phyloP scores from a whole-genome alignment of 78 protist species.

The Neovahlkampfia damariscottae region DNA sequence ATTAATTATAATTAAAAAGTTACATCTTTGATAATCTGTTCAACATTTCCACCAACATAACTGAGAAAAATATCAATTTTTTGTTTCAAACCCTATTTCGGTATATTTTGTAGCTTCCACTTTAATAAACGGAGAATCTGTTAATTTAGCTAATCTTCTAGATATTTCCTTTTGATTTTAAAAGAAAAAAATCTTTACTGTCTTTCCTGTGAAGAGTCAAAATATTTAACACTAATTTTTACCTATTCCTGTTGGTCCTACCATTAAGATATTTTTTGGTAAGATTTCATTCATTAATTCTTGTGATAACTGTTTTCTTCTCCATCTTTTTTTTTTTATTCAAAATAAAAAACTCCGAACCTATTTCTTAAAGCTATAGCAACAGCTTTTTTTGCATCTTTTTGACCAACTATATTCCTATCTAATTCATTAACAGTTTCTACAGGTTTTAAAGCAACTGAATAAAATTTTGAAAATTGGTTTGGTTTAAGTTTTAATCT shows the following conservation, averaged over 20 bases:
- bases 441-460: constrained; percentile 21
- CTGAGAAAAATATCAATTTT: too few relatives aligned
- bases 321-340: constrained; percentile 15
- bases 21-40: constrained; percentile 63
- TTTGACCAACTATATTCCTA: constrained; percentile 48
- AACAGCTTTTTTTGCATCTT: constrained; percentile 61
- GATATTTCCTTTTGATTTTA: constrained; percentile 86
- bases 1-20: too few relatives aligned
- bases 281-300: constrained; percentile 37
- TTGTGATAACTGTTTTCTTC: constrained; percentile 12
- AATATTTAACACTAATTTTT: too few relatives aligned
- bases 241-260: constrained; percentile 34
- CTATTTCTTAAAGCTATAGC: constrained; percentile 61
- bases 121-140: constrained; percentile 79
- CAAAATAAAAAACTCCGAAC: too few relatives aligned
- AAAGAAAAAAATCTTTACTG: too few relatives aligned
- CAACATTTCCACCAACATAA: constrained; percentile 78
- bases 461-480: too few relatives aligned
- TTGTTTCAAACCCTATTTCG: constrained; percentile 82
- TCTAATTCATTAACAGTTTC: constrained; percentile 40
- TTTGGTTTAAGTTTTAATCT: too few relatives aligned
- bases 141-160: constrained; percentile 71
- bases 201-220: too few relatives aligned
- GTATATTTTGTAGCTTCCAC: constrained; percentile 91
- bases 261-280: constrained; percentile 89